phyloP scores from a whole-genome alignment of 1,139 yeast genomes.

The Zygosaccharomyces sapae region DNA sequence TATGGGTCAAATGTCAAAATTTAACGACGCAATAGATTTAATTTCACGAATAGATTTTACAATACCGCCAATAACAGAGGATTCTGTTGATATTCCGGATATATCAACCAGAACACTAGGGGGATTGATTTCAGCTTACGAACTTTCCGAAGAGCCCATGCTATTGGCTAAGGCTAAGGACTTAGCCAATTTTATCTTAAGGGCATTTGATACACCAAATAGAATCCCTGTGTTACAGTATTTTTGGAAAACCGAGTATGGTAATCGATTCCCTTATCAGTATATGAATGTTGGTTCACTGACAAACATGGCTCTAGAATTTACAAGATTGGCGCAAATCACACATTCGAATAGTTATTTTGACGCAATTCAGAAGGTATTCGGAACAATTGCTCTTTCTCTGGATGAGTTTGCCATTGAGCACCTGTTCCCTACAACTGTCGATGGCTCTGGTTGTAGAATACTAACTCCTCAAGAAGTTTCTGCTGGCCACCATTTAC shows the following conservation, averaged over 20 bases:
- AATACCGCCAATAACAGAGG: conserved; percentile 33
- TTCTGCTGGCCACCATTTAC: conserved; percentile 33
- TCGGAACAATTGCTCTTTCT: conserved; percentile 39
- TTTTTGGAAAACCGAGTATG: conserved; percentile 48
- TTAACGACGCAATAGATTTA: conserved; percentile 48
- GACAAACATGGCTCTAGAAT: conserved; percentile 65
- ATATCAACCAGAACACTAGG: conserved; percentile 69
- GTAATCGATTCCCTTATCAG: conserved; percentile 46
- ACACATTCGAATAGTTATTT: conserved; percentile 53
- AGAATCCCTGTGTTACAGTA: conserved; percentile 66
- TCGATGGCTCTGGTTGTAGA: conserved; percentile 52
- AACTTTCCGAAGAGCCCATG: conserved; percentile 52
- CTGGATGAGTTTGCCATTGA: conserved; percentile 36
- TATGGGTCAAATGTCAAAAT: conserved; percentile 56
- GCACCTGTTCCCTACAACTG: conserved; percentile 43
- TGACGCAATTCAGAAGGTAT: conserved; percentile 46
- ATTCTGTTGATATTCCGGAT: conserved; percentile 62
- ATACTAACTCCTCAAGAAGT: conserved; percentile 32
- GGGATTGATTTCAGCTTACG: conserved; percentile 67
- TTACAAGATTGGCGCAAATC: conserved; percentile 61
- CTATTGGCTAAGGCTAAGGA: conserved; percentile 57
- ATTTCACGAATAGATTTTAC: conserved; percentile 53
- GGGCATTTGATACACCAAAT: conserved; percentile 66
- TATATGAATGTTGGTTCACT: conserved; percentile 58
- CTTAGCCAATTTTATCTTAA: conserved; percentile 62